phyloP scores from a whole-genome alignment of 495 filamentous ascomycete species.

The Neurospora sp. region DNA sequence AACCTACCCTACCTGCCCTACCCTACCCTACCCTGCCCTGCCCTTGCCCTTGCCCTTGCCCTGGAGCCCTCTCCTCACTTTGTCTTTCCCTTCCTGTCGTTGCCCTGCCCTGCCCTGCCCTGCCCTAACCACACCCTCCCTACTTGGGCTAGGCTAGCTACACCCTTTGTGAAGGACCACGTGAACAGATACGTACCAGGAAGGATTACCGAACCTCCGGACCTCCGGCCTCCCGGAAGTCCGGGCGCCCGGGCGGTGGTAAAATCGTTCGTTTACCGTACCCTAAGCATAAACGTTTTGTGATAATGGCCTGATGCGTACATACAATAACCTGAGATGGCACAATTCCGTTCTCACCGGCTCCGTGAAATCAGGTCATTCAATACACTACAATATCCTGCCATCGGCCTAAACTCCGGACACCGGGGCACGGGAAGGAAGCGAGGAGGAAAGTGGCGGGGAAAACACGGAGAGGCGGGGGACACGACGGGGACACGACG shows the following conservation, averaged over 20 bases:
- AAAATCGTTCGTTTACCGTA: not conserved
- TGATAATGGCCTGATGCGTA: not conserved
- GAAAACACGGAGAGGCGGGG: not conserved
- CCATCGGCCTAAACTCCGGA: not conserved
- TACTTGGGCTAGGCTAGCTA: not conserved
- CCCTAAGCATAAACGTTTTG: not conserved
- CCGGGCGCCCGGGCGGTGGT: not conserved
- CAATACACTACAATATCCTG: not conserved
- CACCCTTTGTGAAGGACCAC: not conserved
- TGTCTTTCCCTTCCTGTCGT: not conserved
- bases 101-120: not conserved
- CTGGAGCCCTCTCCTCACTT: not conserved
- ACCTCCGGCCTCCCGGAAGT: not conserved
- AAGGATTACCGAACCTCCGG: not conserved
- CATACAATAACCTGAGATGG: not conserved
- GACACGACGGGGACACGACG: not conserved
- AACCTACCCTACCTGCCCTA: not conserved
- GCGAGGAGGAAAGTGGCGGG: not conserved
- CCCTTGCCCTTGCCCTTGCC: not conserved
- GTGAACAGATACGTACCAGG: not conserved
- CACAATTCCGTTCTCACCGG: not conserved
- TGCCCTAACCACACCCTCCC: not conserved
- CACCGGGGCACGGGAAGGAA: not conserved
- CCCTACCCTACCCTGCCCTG: not conserved
- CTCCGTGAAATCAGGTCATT: not conserved